Conservation (phyloP, 129 eudicot genomes). For the Smallanthus sonchifolius region DNA sequence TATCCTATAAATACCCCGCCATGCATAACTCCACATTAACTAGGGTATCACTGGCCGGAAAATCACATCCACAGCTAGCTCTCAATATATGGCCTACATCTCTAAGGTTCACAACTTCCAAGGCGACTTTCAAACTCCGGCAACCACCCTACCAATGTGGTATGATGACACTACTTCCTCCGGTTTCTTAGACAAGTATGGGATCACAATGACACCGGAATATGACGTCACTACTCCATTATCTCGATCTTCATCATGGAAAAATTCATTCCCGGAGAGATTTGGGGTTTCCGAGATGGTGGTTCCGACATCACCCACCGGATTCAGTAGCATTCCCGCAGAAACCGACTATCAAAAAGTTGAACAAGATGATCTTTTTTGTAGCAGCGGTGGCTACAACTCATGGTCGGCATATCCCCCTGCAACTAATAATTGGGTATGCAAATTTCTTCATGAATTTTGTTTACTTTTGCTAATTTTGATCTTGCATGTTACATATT, state of each 20-base stretch:
- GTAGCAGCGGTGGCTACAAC: conserved; percentile 23
- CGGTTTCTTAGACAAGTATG: conserved; percentile 27
- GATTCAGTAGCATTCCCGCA: neutral
- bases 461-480: neutral
- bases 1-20: conserved; percentile 22
- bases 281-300: conserved; percentile 40
- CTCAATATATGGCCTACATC: conserved; percentile 33
- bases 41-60: neutral
- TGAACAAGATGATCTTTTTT: conserved; percentile 22
- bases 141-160: conserved; percentile 36
- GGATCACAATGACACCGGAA: conserved; percentile 28
- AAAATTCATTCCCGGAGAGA: conserved; percentile 31
- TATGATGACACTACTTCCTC: conserved; percentile 27
- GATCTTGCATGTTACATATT: conserved; percentile 1
- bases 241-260: conserved; percentile 29
- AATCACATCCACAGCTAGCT: neutral
- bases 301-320: conserved; percentile 28
- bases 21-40: conserved; percentile 20
- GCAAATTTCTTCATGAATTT: neutral
- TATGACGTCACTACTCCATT: conserved; percentile 21
- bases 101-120: conserved; percentile 34
- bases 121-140: conserved; percentile 34
- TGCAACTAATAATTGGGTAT: conserved; percentile 40
- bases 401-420: conserved; percentile 32
- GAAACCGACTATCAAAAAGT: conserved; percentile 22